These are phyloP conservation scores for Ashbya aceris DNA, from an alignment of 1,139 yeast species.

Conservation along the genomic window DNA sequence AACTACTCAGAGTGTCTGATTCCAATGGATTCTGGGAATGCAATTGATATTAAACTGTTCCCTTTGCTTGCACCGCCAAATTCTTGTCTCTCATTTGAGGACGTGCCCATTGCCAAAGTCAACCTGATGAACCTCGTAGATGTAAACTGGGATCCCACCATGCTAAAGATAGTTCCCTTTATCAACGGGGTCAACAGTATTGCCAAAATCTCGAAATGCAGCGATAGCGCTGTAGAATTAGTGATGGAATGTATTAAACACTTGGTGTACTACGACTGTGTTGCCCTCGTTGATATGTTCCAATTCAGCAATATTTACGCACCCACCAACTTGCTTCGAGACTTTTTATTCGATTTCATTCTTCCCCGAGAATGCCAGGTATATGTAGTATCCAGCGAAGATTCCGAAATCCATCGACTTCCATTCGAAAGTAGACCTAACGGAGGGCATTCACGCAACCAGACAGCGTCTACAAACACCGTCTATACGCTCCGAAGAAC, in stretches of 20 bases:
- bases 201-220: constrained; percentile 62
- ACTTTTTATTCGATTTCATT: constrained; percentile 51
- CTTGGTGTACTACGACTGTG: constrained; percentile 79
- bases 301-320: constrained; percentile 87
- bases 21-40: constrained; percentile 82
- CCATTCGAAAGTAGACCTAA: constrained; percentile 20
- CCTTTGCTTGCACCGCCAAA: constrained; percentile 85
- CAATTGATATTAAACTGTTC: constrained; percentile 84
- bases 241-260: constrained; percentile 88
- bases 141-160: constrained; percentile 95
- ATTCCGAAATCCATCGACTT: constrained; percentile 17
- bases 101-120: constrained; percentile 85
- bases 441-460: constrained; percentile 4
- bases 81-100: constrained; percentile 46
- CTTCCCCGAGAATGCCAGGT: constrained; percentile 83
- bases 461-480: constrained; percentile 4
- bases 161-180: constrained; percentile 76
- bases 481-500: constrained; percentile 3
- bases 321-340: constrained; percentile 68
- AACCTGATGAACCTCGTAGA: constrained; percentile 63
- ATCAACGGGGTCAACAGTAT: constrained; percentile 86
- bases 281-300: constrained; percentile 74
- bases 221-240: constrained; percentile 70
- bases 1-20: constrained; percentile 93
- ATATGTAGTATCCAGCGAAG: constrained; percentile 45